phyloP scores from a whole-genome alignment of 2,329 filamentous ascomycete genomes.

The Ophiostoma ulmi region DNA sequence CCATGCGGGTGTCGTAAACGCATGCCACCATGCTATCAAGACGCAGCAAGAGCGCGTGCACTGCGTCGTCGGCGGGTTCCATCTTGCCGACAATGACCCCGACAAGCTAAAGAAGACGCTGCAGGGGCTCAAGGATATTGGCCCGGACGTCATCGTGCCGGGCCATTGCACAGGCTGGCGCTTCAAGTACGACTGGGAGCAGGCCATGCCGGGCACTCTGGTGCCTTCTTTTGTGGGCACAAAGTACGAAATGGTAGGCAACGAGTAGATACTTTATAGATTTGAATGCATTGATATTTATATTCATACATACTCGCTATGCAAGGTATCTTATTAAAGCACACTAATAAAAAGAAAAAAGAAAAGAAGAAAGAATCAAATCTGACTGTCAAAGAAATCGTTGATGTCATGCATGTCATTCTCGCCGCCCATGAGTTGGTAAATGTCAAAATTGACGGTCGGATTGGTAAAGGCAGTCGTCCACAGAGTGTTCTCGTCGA shows the following conservation, averaged over 20 bases:
- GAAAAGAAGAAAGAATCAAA: neutral
- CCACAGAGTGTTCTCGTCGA: conserved; percentile 12
- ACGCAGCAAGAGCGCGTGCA: neutral
- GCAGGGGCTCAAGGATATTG: neutral
- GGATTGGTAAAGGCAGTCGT: conserved; percentile 18
- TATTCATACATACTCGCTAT: neutral
- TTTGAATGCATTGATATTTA: neutral
- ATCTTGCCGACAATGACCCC: neutral
- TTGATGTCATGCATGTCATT: conserved; percentile 3
- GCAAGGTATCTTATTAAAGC: neutral
- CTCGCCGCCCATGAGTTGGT: conserved; percentile 13
- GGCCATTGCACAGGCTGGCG: conserved; percentile 54
- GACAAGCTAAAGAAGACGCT: neutral
- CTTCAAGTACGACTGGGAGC: conserved; percentile 49
- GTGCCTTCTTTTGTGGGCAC: conserved; percentile 45
- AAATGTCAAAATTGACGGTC: neutral
- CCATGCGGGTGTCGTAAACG: conserved; percentile 52
- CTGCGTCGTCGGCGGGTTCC: conserved; percentile 5
- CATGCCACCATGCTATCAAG: conserved; percentile 41
- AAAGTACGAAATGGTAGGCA: neutral
- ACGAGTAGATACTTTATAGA: neutral
- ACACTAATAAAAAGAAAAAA: neutral
- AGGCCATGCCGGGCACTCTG: conserved; percentile 45
- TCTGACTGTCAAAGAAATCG: neutral
- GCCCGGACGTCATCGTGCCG: conserved; percentile 45